Conservation (phyloP, 805 yeast species). For the Teunomyces stri region DNA sequence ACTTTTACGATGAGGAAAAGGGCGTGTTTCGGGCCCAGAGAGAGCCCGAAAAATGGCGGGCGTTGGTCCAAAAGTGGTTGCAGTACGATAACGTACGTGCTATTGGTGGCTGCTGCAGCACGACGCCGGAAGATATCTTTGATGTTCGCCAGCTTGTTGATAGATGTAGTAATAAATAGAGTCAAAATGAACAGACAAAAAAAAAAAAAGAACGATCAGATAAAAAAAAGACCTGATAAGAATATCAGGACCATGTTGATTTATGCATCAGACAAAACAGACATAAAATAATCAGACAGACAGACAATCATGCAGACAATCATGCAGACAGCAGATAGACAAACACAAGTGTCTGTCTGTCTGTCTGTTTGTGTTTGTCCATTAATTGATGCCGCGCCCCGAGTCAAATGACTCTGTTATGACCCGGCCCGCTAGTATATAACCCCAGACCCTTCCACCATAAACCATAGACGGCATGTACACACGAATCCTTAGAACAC, state of each 20-base stretch:
- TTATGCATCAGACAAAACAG: no score
- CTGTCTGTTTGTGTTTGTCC: no score
- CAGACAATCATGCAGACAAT: no score
- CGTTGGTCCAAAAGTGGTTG: slow-evolving; percentile 40
- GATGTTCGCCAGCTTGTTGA: slow-evolving; percentile 8
- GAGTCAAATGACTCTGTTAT: slow-evolving; percentile 2
- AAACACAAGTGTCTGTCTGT: no score
- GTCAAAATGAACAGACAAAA: neutral
- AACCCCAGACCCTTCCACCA: neutral
- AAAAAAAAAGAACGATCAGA: neutral
- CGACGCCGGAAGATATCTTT: slow-evolving; percentile 50
- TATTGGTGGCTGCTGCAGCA: slow-evolving; percentile 77
- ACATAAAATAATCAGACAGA: no score
- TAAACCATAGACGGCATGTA: neutral
- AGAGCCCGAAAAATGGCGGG: slow-evolving; percentile 33
- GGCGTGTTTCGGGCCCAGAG: slow-evolving; percentile 26
- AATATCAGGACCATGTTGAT: no score
- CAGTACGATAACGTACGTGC: slow-evolving; percentile 38
- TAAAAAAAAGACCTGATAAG: no score
- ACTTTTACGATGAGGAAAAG: slow-evolving; percentile 50
- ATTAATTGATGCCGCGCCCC: neutral
- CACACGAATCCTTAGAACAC: slow-evolving; percentile 6
- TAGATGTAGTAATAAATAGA: neutral
- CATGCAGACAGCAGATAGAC: no score
- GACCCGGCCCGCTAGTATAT: neutral